These are phyloP conservation scores for Mediolabrus comicus DNA, from an alignment of 108 stramenopile species.

Conservation along the genomic window DNA sequence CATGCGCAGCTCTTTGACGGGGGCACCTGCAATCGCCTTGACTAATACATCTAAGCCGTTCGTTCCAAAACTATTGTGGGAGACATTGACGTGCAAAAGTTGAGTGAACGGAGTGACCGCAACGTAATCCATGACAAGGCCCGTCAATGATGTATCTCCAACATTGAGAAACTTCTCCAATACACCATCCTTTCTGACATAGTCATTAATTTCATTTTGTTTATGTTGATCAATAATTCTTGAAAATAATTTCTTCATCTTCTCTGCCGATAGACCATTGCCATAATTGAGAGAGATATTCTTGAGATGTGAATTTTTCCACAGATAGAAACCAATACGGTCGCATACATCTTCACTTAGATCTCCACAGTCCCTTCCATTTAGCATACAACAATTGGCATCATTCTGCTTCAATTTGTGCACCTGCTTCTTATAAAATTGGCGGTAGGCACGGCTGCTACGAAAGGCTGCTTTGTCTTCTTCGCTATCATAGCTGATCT, in stretches of 20 bases:
- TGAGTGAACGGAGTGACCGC: conserved; percentile 1
- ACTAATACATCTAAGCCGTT: conserved; percentile 10
- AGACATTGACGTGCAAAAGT: conserved; percentile 6
- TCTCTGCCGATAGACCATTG: background rate
- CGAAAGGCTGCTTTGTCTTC: conserved; percentile 14
- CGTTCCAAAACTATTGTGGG: conserved; percentile 5
- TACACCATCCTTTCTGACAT: conserved; percentile 3
- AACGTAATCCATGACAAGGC: background rate
- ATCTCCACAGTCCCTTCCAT: background rate
- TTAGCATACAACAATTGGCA: conserved; percentile 12
- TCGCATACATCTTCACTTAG: background rate
- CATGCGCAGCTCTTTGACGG: background rate
- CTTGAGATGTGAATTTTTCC: conserved; percentile 15
- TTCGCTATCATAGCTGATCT: background rate
- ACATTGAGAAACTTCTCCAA: conserved; percentile 1
- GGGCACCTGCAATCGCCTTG: conserved; percentile 13
- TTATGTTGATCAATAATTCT: conserved; percentile 13
- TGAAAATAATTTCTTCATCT: conserved; percentile 21
- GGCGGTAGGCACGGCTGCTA: background rate
- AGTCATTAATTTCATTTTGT: conserved; percentile 17
- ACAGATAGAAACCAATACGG: conserved; percentile 15
- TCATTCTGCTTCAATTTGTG: conserved; percentile 32
- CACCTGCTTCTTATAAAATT: conserved; percentile 1
- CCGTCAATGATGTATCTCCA: background rate
- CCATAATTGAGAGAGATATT: background rate